These are phyloP conservation scores for Candida pseudofarinosa DNA, from an alignment of 805 yeast species.

Conservation along the genomic window DNA sequence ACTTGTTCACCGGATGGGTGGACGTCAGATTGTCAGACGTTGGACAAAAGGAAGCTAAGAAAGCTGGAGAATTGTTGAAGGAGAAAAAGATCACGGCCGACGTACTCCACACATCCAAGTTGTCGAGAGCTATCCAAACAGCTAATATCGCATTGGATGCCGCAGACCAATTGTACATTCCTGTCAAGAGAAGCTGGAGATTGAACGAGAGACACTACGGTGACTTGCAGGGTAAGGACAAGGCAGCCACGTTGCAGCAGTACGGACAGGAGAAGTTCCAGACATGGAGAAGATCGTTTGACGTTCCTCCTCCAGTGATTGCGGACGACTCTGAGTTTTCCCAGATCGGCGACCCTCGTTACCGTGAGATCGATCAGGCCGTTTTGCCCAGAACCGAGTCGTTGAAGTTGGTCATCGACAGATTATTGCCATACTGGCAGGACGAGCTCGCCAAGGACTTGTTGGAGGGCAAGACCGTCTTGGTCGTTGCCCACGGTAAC, in stretches of 20 bases:
- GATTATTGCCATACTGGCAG: constrained; percentile 96
- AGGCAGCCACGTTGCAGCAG: constrained; percentile 83
- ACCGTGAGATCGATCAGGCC: constrained; percentile 75
- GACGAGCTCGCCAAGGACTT: constrained; percentile 84
- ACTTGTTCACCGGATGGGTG: constrained; percentile 98
- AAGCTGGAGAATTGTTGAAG: constrained; percentile 89
- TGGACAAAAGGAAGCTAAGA: constrained; percentile 87
- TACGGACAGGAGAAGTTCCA: constrained; percentile 92
- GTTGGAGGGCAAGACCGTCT: constrained; percentile 81
- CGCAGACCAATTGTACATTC: constrained; percentile 88
- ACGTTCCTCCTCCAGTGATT: constrained; percentile 91
- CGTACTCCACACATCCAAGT: constrained; percentile 82
- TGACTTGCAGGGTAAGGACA: constrained; percentile 97
- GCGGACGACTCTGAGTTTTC: constrained; percentile 75
- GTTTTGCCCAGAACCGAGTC: constrained; percentile 94
- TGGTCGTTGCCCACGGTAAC: constrained; percentile 97
- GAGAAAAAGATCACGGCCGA: constrained; percentile 85
- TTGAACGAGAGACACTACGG: constrained; percentile 99
- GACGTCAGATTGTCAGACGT: constrained; percentile 80
- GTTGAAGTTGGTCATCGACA: constrained; percentile 88
- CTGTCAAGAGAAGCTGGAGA: constrained; percentile 95
- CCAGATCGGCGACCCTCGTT: constrained; percentile 83
- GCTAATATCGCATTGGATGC: constrained; percentile 88
- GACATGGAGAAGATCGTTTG: constrained; percentile 96
- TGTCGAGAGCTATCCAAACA: constrained; percentile 94